Percentiles rank a stretch among this genome's conserved stretches.
These are phyloP conservation scores for Chlorella sp. DNA, from an alignment of 139 green algal species.

Conservation along the genomic window DNA sequence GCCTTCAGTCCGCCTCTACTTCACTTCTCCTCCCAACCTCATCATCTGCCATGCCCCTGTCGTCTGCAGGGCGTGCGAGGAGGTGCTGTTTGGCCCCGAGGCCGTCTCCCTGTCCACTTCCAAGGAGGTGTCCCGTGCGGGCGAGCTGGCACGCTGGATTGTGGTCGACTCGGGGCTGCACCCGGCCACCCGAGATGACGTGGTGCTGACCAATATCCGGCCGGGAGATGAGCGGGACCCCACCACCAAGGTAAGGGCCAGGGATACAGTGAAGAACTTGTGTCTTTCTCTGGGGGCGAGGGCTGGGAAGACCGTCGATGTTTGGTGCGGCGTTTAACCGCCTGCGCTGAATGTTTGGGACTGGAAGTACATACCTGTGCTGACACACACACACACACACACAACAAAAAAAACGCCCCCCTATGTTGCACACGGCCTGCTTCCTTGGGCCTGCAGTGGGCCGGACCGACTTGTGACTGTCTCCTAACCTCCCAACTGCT, in stretches of 20 bases:
- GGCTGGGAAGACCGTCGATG: too few relatives aligned
- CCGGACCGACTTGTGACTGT: too few relatives aligned
- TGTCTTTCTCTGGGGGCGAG: background rate
- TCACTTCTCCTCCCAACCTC: background rate
- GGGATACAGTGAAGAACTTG: background rate
- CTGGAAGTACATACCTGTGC: too few relatives aligned
- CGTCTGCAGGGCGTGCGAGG: slow-evolving; percentile 58
- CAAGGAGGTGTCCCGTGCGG: slow-evolving; percentile 62
- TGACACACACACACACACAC: too few relatives aligned
- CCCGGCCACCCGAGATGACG: slow-evolving; percentile 49
- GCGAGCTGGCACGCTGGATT: slow-evolving; percentile 68
- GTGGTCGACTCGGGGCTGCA: slow-evolving; percentile 60
- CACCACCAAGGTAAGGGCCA: slow-evolving; percentile 38
- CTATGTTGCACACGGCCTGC: too few relatives aligned
- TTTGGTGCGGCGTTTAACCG: too few relatives aligned
- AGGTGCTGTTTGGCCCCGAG: slow-evolving; percentile 63
- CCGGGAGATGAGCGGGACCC: slow-evolving; percentile 56
- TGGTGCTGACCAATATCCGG: slow-evolving; percentile 48
- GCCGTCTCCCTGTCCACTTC: slow-evolving; percentile 62
- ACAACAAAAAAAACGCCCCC: too few relatives aligned
- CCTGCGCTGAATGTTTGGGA: too few relatives aligned
- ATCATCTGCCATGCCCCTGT: background rate
- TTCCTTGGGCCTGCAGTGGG: too few relatives aligned
- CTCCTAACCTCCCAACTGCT: too few relatives aligned
- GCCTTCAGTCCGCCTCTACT: too few relatives aligned